Percentiles rank a stretch among this genome's conserved stretches.
phyloP scores from a whole-genome alignment of 179 eudicot genomes.

The Drosera spatulata region DNA sequence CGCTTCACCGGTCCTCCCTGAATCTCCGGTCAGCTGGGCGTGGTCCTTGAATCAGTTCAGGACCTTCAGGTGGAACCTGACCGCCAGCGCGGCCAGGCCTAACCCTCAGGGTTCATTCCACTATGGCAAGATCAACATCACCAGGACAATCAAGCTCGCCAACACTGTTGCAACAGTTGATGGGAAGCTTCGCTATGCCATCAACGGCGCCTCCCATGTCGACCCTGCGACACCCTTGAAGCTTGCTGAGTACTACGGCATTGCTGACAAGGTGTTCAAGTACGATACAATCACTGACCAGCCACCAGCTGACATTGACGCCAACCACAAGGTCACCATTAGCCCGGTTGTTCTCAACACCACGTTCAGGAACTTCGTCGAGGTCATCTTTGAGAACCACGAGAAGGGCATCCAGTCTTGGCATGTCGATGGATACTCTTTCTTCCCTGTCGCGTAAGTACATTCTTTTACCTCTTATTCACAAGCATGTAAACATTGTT shows the following conservation, averaged over 20 bases:
- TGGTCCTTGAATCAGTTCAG: conserved; percentile 30
- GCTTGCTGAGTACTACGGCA: conserved; percentile 43
- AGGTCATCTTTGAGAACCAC: conserved; percentile 54
- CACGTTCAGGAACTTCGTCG: conserved; percentile 43
- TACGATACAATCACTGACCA: conserved; percentile 25
- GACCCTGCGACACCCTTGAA: conserved; percentile 46
- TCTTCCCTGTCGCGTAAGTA: conserved; percentile 67
- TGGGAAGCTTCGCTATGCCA: conserved; percentile 42
- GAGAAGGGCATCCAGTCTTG: conserved; percentile 51
- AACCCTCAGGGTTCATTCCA: conserved; percentile 73
- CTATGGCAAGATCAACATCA: conserved; percentile 50
- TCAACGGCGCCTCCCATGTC: conserved; percentile 50
- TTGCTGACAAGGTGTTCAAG: conserved; percentile 33
- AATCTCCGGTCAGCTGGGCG: conserved; percentile 20
- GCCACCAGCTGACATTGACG: conserved; percentile 12
- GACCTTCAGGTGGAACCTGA: conserved; percentile 41
- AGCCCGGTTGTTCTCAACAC: conserved; percentile 39
- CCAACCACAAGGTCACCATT: conserved; percentile 10
- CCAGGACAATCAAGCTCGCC: conserved; percentile 43
- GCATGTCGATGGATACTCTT: conserved; percentile 54
- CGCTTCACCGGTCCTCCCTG: conserved; percentile 27
- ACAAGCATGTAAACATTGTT: background rate
- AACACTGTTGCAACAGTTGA: conserved; percentile 23
- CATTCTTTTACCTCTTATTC: background rate
- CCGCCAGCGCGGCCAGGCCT: conserved; percentile 60